A percentile compares a stretch with the other conserved stretches of the same genome.
These are phyloP conservation scores for Aspergillus terreus DNA, from an alignment of 2,329 filamentous ascomycete species.

Conservation along the genomic window DNA sequence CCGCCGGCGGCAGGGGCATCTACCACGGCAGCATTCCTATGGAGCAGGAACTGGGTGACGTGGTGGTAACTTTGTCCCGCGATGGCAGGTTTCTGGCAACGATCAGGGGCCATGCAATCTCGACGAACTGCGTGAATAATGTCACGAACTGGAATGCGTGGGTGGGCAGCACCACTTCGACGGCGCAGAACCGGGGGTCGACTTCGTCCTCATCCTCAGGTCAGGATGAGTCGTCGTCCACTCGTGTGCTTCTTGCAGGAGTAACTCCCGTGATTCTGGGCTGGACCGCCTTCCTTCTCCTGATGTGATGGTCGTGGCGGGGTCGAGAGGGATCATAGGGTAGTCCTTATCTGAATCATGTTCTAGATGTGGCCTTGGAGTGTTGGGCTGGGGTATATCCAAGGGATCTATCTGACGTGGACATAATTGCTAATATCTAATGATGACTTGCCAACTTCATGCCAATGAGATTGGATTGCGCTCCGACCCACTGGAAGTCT, in stretches of 20 bases:
- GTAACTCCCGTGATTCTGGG: neutral
- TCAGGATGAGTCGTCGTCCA: conserved; percentile 1
- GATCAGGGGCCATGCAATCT: conserved; percentile 23
- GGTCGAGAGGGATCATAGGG: neutral
- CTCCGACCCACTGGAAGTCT: too few relatives aligned
- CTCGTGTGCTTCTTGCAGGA: neutral
- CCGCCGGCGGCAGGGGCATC: conserved; percentile 27
- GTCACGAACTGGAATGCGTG: conserved; percentile 37
- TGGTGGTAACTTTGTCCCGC: conserved; percentile 24
- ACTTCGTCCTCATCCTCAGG: neutral
- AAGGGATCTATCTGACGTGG: neutral
- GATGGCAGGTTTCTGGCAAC: conserved; percentile 16
- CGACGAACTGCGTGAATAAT: conserved; percentile 16
- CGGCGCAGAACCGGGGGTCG: neutral
- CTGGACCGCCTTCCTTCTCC: neutral
- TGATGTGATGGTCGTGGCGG: neutral
- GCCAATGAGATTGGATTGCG: too few relatives aligned
- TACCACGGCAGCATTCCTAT: conserved; percentile 30
- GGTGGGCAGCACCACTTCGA: conserved; percentile 25
- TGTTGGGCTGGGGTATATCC: neutral
- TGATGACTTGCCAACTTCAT: neutral
- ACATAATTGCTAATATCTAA: neutral
- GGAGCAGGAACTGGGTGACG: conserved; percentile 19
- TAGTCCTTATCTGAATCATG: neutral
- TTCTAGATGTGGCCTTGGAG: neutral